Conservation (phyloP, 2,329 filamentous ascomycete species). For the Diaporthe humulicola region DNA sequence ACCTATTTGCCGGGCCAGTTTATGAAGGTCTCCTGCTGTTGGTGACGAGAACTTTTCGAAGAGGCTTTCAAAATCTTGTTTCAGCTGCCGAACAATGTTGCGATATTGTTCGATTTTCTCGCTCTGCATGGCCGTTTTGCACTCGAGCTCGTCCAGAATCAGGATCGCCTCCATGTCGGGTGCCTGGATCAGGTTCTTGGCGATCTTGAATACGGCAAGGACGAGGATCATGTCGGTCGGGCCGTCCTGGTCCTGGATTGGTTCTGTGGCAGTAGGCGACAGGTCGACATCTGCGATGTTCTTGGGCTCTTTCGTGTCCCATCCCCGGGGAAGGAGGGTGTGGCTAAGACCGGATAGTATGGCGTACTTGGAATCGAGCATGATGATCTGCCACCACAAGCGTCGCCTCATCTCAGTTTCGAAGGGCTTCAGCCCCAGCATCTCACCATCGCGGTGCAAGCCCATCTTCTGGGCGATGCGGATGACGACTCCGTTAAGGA, state of each 20-base stretch:
- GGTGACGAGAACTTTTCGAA: conserved; percentile 65
- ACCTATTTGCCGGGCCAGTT: conserved; percentile 62
- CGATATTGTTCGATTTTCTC: conserved; percentile 58
- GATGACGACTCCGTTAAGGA: conserved; percentile 71
- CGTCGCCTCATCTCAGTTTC: conserved; percentile 77
- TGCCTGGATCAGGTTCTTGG: conserved; percentile 62
- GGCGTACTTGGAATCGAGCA: conserved; percentile 70
- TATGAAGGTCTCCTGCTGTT: conserved; percentile 65
- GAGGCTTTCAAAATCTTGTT: conserved; percentile 57
- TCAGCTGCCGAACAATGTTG: conserved; percentile 56
- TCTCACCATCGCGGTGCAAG: conserved; percentile 72
- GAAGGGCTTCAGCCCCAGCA: conserved; percentile 69
- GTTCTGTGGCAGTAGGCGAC: conserved; percentile 64
- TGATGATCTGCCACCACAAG: conserved; percentile 75
- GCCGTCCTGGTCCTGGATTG: conserved; percentile 64
- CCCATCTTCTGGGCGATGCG: conserved; percentile 78
- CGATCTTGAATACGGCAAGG: conserved; percentile 64
- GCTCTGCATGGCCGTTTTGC: conserved; percentile 43
- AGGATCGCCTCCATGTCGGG: conserved; percentile 64
- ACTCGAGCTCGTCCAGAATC: conserved; percentile 57
- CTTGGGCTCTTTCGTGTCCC: conserved; percentile 68
- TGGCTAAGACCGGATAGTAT: conserved; percentile 69
- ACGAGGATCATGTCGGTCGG: conserved; percentile 74
- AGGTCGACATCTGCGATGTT: conserved; percentile 73
- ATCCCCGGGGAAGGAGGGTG: conserved; percentile 63